Base-by-base conservation (phyloP, 371 early-diverging fungal species). In the Haplosporangium sp. region DNA sequence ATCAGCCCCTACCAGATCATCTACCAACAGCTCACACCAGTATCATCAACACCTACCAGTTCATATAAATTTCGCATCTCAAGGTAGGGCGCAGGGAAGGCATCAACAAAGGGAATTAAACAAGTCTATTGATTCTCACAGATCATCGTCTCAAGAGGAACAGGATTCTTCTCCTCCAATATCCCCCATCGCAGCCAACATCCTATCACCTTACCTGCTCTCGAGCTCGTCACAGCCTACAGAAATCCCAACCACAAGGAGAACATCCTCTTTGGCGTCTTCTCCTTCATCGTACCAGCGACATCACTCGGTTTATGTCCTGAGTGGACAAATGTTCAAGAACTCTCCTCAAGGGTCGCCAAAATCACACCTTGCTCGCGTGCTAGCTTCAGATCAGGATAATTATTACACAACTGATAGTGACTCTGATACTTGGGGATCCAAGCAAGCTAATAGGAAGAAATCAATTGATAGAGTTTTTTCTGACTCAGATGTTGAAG, bases 261-360 rank as follows among this genome's bases (percentile, higher is more conserved):
- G 74, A 19, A 70, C 79, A 20, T 78, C 79, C 0, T 81, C 82
- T 11, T 17, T 81, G 40, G 82, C 82, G 3, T 81, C 82, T 3
- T 81, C 82, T 9, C 82, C 82, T 11, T 81, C 82, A 9, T 81
- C 82, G 1, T 81, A 81, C 42, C 82, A 81, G 35, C 60, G 82
- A 7, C 82, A 81, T 58, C 82, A 81, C 17, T 81, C 82, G 3
- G 69, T 81, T 5, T 81, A 81, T 47, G 82, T 81, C 7, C 57
- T 81, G 20, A 81, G 82, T 35, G 82, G 82, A 1, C 82, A 81
- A 27, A 74, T 81, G 75, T 72, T 81, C 55, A 81, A 69, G 66
- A 65, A 69, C 38, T 81, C 82, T 0, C 82, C 82, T 3, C 82
- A 81, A 15, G 75, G 66, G 11, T 81, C 82, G 15, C 82, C 82